These are phyloP conservation scores for Suhomyces pyralidae DNA, from an alignment of 805 yeast genomes.

Conservation along the genomic window DNA sequence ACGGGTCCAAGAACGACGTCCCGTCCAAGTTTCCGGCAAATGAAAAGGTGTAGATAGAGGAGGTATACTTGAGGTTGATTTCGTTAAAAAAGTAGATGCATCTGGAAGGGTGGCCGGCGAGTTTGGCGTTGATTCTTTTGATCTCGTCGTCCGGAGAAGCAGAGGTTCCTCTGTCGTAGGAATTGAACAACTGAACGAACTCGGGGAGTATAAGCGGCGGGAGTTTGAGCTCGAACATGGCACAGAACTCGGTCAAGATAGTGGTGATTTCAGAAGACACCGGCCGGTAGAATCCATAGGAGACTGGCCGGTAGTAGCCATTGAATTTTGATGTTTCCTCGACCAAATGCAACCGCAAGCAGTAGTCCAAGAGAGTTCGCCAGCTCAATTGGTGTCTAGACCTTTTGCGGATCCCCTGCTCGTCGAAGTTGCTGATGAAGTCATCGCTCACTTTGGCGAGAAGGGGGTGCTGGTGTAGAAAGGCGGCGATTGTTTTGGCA, in stretches of 20 bases:
- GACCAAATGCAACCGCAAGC: background rate
- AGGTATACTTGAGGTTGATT: slow-evolving; percentile 14
- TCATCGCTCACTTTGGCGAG: background rate
- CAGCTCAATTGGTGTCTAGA: slow-evolving; percentile 2
- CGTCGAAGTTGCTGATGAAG: slow-evolving; percentile 1
- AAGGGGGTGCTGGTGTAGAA: slow-evolving; percentile 12
- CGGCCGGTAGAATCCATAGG: background rate
- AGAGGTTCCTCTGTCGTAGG: background rate
- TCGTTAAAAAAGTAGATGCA: slow-evolving; percentile 23
- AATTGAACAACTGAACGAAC: background rate
- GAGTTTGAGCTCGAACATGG: background rate
- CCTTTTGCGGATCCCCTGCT: slow-evolving; percentile 3
- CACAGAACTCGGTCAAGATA: background rate
- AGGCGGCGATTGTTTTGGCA: slow-evolving; percentile 16
- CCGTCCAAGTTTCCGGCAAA: slow-evolving; percentile 21
- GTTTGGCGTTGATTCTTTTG: background rate
- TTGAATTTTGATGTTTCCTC: background rate
- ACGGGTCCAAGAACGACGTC: slow-evolving; percentile 20
- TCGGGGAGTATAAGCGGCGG: background rate
- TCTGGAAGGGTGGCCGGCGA: slow-evolving; percentile 9
- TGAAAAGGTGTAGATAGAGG: slow-evolving; percentile 16
- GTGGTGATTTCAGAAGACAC: background rate
- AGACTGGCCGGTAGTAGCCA: background rate
- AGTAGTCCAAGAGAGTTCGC: slow-evolving; percentile 4
- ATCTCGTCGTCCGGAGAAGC: background rate